Evolutionary conservation across 331 rosid species (phyloP), one percentile per base, ranked within the genome.

Genomic region (Malus hybrid): DNA sequence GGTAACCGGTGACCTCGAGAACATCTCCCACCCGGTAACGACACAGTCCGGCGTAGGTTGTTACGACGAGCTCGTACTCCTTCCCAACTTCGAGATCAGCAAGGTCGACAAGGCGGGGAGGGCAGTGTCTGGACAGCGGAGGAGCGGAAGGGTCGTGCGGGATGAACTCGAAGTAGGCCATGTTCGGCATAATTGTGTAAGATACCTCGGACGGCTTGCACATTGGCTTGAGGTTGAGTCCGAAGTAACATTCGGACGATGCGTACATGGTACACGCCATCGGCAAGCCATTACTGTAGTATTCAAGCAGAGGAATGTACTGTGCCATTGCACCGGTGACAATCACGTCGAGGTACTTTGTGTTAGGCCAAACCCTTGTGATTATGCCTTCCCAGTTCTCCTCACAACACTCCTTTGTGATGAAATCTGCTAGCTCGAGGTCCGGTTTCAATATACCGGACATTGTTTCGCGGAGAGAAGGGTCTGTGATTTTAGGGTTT

Each of bases 261-360:
- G 97, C 99, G 70, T 92, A 94, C 97, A 92, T 92, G 36, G 99
- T 94, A 67, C 99, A 90, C 28, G 91, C 87, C 70, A 82, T 84
- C 0, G 99, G 99, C 9, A 92, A 71, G 6, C 89, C 87, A 7
- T 88, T 89, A 48, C 97, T 87, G 78, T 87, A 94, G 65, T 84
- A 89, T 50, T 94, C 97, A 1, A 94, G 90, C 0, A 92, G 87
- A 1, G 92, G 97, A 76, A 92, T 92, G 63, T 94, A 94, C 81
- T 94, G 99, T 71, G 97, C 93, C 99, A 94, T 92, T 58, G 99
- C 99, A 34, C 99, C 99, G 0, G 97, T 94, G 13, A 94, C 97
- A 16, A 94, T 90, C 29, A 94, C 99, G 0, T 94, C 99, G 0
- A 94, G 92, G 70, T 87, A 94, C 60, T 87, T 94, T 0, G 99